These are phyloP conservation scores for Boechera retrofracta DNA, from an alignment of 345 rosid genomes.

Conservation along the genomic window DNA sequence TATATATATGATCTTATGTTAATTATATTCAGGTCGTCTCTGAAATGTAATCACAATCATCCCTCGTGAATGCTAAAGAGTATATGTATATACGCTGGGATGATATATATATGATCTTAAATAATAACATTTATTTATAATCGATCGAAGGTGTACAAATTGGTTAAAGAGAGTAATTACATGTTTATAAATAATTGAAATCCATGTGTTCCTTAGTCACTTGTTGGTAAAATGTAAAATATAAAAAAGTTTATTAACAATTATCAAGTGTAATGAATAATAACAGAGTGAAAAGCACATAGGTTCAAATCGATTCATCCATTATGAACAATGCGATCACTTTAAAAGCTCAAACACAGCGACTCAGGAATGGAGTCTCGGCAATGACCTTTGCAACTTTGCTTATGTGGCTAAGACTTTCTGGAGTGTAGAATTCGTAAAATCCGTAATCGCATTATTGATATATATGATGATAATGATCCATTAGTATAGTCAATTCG, in stretches of 20 bases:
- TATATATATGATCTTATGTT: neutral
- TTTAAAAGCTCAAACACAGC: neutral
- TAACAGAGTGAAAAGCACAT: neutral
- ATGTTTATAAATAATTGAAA: too few species aligned
- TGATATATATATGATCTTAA: neutral
- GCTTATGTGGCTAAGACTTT: neutral
- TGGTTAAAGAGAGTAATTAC: neutral
- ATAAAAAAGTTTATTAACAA: neutral
- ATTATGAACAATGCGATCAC: neutral
- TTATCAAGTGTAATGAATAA: neutral
- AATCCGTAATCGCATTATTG: too few species aligned
- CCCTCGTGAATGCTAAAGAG: neutral
- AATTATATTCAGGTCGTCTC: neutral
- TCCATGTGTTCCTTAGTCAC: too few species aligned
- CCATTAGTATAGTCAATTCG: too few species aligned
- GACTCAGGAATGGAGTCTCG: neutral
- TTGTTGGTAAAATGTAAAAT: neutral
- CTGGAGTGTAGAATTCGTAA: too few species aligned
- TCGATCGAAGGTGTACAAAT: neutral
- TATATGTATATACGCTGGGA: neutral
- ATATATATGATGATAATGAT: too few species aligned
- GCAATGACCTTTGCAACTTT: neutral
- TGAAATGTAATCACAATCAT: conserved; percentile 1
- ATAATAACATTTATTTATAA: neutral
- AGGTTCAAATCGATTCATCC: neutral